These are phyloP conservation scores for Lipomyces yamanashiensis DNA, from an alignment of 805 yeast genomes.

Conservation along the genomic window DNA sequence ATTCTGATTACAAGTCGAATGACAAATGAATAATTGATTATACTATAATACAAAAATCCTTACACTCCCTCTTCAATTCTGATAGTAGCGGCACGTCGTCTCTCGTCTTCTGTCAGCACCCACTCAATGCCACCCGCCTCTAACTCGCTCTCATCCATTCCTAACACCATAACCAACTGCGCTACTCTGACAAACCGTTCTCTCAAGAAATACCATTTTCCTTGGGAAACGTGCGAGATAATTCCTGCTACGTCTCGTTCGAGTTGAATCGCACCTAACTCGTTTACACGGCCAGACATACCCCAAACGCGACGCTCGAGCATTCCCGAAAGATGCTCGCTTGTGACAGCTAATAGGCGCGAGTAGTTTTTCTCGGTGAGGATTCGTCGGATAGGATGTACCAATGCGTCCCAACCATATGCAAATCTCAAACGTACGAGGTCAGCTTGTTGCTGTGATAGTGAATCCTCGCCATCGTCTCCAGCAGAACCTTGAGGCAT, in stretches of 20 bases:
- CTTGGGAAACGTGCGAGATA: conserved; percentile 67
- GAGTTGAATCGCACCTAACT: conserved; percentile 78
- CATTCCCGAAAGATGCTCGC: conserved; percentile 58
- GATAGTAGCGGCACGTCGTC: conserved; percentile 62
- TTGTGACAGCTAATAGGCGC: conserved; percentile 55
- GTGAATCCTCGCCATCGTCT: conserved; percentile 32
- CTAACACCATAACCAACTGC: conserved; percentile 79
- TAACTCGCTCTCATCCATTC: conserved; percentile 74
- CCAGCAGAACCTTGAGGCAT: conserved; percentile 39
- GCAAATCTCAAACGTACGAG: conserved; percentile 51
- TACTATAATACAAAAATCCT: conserved; percentile 4
- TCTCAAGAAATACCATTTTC: conserved; percentile 71
- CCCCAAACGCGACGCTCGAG: conserved; percentile 72
- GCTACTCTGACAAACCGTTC: conserved; percentile 81
- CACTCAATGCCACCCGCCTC: conserved; percentile 57
- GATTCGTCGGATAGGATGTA: conserved; percentile 67
- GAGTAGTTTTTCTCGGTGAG: conserved; percentile 60
- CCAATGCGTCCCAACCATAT: conserved; percentile 64
- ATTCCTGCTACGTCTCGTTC: conserved; percentile 80
- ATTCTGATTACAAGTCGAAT: not conserved
- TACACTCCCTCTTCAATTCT: conserved; percentile 48
- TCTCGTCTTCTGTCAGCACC: conserved; percentile 78
- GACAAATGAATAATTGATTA: not conserved
- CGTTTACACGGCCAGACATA: conserved; percentile 71
- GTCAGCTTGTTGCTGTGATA: conserved; percentile 33